phyloP scores from a whole-genome alignment of 805 yeast genomes.

The Pichia cephalocereana region DNA sequence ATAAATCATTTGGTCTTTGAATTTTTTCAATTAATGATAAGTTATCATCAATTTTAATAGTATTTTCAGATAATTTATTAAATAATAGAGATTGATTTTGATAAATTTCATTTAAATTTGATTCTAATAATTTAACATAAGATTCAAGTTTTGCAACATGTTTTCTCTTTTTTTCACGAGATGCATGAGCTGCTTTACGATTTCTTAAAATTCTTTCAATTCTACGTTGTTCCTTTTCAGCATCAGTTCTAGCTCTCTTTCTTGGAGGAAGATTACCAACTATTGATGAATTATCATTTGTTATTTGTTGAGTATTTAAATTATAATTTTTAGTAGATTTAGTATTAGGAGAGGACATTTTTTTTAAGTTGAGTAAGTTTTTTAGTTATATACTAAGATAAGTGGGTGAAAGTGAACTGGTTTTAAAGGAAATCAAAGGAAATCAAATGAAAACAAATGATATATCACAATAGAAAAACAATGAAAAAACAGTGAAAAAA shows the following conservation, averaged over 20 bases:
- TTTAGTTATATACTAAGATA: no score
- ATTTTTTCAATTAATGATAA: constrained; percentile 10
- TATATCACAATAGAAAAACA: no score
- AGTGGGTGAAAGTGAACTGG: no score
- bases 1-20: constrained; percentile 21
- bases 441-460: no score
- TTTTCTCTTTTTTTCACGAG: constrained; percentile 90
- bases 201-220: constrained; percentile 88
- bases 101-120: constrained; percentile 10
- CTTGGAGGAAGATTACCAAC: constrained; percentile 65
- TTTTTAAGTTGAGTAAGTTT: no score
- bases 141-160: constrained; percentile 80
- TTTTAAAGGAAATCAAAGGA: no score
- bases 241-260: constrained; percentile 92
- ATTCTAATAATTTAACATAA: constrained; percentile 38
- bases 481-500: no score
- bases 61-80: constrained; percentile 12
- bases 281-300: not conserved
- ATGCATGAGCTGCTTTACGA: constrained; percentile 95
- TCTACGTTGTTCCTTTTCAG: constrained; percentile 94
- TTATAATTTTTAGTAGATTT: no score
- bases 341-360: no score
- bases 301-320: not conserved
- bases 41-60: constrained; percentile 1
- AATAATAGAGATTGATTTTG: constrained; percentile 12